Base-by-base conservation (phyloP, 495 filamentous ascomycete genomes). In the Penicillium soppii region DNA sequence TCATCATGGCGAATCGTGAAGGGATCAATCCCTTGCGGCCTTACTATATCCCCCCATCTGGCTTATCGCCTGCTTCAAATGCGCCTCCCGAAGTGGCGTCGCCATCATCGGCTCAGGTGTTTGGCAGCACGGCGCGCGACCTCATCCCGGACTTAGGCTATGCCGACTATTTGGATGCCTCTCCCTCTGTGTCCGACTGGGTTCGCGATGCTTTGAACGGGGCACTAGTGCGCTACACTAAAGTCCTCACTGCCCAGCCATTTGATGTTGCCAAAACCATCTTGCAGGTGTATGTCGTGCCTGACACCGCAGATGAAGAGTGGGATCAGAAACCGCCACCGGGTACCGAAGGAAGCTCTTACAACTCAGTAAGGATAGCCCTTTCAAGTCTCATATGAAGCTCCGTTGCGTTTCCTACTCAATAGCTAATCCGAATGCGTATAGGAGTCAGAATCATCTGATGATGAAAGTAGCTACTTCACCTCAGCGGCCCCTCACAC, bases 241-340 rank as follows among this genome's bases (percentile, higher is more conserved):
- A 83, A 52, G 81, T 94, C 15, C 63, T 96, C 56, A 81, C 95
- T 54, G 84, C 89, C n/a, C 94, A 97, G 66, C 94, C 94, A 17
- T 96, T 97, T 66, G 92, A 97, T 70, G 91, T 96, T 49, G 90
- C 92, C 58, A 97, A 96, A 82, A 95, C 82, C 4, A 78, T 97
- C 41, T 68, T 97, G 61, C 94, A 98, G 71, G 84, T 90, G 33
- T 84, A 86, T 63, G 68, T 80, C 29, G 74, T 76, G 19, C 69
- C 72, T 0, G 71, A 68, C 40, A 57, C 66, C 43, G 55, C 58
- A 10, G 61, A 71, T 44, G 67, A 65, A 41, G 62, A 64, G 53
- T 52, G 52, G 44, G 60, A 62, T 9, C 62, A 65, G 47, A 69
- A 62, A 30, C 56, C 60, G 30, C 62, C 53, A 39, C 50, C 58